phyloP scores from a whole-genome alignment of 2,329 filamentous ascomycete species.

The Emergomyces africanus region DNA sequence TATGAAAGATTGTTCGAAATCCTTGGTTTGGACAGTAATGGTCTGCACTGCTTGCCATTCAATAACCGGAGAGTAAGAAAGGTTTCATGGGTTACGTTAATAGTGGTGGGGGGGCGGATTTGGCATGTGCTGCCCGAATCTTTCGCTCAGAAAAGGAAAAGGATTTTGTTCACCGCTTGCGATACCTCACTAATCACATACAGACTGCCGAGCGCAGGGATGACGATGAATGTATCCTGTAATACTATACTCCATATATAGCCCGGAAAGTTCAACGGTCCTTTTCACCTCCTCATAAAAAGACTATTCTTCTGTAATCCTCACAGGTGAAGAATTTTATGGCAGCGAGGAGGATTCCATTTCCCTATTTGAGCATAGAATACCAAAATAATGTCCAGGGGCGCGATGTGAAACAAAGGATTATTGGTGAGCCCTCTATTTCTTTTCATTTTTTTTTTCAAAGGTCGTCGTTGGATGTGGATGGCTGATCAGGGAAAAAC shows the following conservation, averaged over 20 bases:
- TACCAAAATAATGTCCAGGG: background rate
- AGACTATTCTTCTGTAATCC: background rate
- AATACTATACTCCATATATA: too few species aligned
- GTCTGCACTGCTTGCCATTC: background rate
- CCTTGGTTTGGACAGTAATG: background rate
- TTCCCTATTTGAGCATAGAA: slow-evolving; percentile 1
- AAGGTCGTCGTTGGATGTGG: background rate
- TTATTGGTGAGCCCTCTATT: background rate
- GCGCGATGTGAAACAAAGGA: background rate
- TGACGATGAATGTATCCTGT: background rate
- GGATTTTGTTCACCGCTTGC: background rate
- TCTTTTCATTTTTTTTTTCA: too few species aligned
- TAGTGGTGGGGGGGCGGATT: background rate
- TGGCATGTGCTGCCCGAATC: background rate
- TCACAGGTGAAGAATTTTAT: background rate
- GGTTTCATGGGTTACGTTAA: background rate
- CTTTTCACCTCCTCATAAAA: too few species aligned
- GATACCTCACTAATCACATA: background rate
- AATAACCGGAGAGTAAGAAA: background rate
- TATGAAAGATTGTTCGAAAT: background rate
- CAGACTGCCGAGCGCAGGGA: background rate
- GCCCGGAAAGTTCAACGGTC: background rate
- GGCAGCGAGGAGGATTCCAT: background rate
- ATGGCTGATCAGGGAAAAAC: background rate
- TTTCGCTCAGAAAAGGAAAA: background rate